Evolutionary conservation across 176 grass and related monocot species (phyloP).

Genomic region (maize (Zea mays)): DNA sequence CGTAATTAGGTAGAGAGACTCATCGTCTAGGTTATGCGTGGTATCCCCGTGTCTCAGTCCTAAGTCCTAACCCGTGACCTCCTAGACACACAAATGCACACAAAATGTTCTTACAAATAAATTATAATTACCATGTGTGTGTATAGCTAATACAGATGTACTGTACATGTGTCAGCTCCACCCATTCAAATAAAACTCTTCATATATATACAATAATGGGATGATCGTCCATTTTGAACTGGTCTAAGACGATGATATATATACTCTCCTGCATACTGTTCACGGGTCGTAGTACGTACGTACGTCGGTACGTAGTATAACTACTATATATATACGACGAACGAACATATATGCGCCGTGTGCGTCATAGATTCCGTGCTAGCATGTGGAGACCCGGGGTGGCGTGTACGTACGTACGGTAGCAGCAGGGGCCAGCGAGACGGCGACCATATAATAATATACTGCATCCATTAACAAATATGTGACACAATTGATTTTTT

Average conservation of each 20-base stretch:
- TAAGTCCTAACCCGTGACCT: too few species aligned
- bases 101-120: too few species aligned
- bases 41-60: too few species aligned
- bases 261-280: background rate
- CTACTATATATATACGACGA: background rate
- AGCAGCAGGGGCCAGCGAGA: constrained; percentile 1
- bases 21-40: too few species aligned
- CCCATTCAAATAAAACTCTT: too few species aligned
- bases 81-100: too few species aligned
- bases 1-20: too few species aligned
- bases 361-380: constrained; percentile 27
- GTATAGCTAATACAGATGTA: too few species aligned
- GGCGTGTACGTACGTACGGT: constrained; percentile 14
- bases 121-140: too few species aligned
- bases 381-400: constrained; percentile 5
- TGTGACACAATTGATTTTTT: too few species aligned
- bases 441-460: background rate
- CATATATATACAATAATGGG: background rate
- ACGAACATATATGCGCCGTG: background rate
- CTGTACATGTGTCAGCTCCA: too few species aligned
- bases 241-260: background rate
- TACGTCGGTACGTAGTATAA: background rate
- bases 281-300: background rate
- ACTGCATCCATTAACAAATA: too few species aligned
- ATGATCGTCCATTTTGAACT: constrained; percentile 9